phyloP scores from a whole-genome alignment of 139 green algal genomes.

The Chlorella vulgaris region DNA sequence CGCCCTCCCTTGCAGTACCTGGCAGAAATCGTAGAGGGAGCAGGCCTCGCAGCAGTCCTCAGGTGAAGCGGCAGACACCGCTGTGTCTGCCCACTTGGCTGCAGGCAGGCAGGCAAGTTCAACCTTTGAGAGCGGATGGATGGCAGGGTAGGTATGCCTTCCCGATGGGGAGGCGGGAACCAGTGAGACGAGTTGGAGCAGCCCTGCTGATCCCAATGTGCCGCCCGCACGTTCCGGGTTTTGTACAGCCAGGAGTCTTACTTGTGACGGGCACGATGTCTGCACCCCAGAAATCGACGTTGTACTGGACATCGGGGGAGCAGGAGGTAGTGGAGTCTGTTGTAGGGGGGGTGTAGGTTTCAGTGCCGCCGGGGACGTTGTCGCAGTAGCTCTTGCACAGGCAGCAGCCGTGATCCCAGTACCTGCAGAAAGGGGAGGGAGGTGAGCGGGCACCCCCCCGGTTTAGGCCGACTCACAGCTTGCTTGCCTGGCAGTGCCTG shows the following conservation, averaged over 20 bases:
- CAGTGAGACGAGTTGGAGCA: too few species aligned
- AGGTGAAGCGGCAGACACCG: not conserved
- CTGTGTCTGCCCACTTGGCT: conserved; percentile 30
- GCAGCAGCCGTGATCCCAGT: conserved; percentile 13
- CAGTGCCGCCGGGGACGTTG: too few species aligned
- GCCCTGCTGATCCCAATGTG: too few species aligned
- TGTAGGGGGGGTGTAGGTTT: not conserved
- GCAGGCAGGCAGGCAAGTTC: not conserved
- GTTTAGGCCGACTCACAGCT: too few species aligned
- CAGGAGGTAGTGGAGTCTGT: not conserved
- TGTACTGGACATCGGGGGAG: not conserved
- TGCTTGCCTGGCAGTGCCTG: too few species aligned
- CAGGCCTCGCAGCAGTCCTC: conserved; percentile 28
- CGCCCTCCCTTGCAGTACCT: too few species aligned
- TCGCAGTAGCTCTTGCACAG: conserved; percentile 15
- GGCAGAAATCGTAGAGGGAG: conserved; percentile 14
- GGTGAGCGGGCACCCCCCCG: not conserved
- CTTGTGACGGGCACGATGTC: conserved; percentile 26
- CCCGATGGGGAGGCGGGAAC: too few species aligned
- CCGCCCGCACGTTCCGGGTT: too few species aligned
- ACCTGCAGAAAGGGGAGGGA: not conserved
- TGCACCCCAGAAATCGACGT: not conserved
- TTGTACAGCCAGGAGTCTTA: too few species aligned
- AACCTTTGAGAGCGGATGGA: too few species aligned
- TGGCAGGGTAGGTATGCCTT: too few species aligned